phyloP scores from a whole-genome alignment of 768 basidiomycete genomes.

The Termitomyces sp. region DNA sequence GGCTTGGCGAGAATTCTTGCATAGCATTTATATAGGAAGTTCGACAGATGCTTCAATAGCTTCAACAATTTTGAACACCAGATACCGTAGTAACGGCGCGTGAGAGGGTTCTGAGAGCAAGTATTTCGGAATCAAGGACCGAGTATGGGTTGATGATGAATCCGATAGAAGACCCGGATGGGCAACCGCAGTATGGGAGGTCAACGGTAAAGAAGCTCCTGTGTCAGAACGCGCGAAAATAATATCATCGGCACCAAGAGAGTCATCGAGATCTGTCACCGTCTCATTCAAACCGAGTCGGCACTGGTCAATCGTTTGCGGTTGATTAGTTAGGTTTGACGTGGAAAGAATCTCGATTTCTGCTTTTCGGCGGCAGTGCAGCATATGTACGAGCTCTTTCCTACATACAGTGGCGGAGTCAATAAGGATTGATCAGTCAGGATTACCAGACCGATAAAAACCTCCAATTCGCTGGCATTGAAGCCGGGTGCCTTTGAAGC shows the following conservation, averaged over 20 bases:
- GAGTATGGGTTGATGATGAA: background rate
- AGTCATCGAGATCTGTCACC: background rate
- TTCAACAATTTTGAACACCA: conserved; percentile 19
- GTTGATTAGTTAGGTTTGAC: conserved; percentile 2
- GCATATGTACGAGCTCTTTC: conserved; percentile 74
- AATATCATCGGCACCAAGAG: background rate
- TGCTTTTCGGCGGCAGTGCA: conserved; percentile 81
- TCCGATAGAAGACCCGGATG: conserved; percentile 5
- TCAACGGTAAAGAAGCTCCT: background rate
- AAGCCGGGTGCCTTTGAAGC: conserved; percentile 35
- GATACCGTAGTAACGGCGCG: conserved; percentile 18
- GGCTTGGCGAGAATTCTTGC: background rate
- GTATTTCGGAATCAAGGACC: background rate
- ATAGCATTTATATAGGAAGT: conserved; percentile 2
- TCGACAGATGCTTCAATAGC: conserved; percentile 10
- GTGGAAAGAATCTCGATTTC: conserved; percentile 75
- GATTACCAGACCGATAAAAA: conserved; percentile 17
- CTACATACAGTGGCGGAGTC: conserved; percentile 30
- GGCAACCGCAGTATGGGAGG: background rate
- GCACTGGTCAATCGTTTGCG: background rate
- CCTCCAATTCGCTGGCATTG: conserved; percentile 66
- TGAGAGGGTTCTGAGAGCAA: conserved; percentile 10
- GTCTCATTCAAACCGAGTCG: background rate
- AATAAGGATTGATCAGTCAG: background rate
- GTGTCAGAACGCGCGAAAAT: background rate